Base-by-base conservation (phyloP, 371 early-diverging fungal species). In the Amoeboradix gromovi region DNA sequence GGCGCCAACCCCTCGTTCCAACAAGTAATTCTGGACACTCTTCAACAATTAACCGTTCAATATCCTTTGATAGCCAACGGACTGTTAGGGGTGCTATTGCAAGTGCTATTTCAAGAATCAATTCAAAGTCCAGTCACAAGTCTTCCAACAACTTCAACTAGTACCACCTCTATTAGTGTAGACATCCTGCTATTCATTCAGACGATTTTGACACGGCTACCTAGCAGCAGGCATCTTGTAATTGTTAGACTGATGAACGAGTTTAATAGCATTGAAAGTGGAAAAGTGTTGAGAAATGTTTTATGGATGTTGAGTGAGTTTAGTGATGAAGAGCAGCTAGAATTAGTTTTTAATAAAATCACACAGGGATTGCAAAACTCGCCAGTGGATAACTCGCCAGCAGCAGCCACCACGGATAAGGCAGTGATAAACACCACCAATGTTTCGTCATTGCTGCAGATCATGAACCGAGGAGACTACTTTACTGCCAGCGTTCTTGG, bases 271-370 rank as follows among this genome's bases (percentile, higher is more conserved):
- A 86, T 98, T 79, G 91, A 89, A 76, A 87, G 89, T 1, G 91
- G 94, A 71, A 86, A 93, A 75, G 95, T 95, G 1, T 85, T 94
- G 76, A 86, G 98, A 70, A 91, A 92, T 31, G 94, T 92, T 22
- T 84, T 98, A 69, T 92, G 94, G 90, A 90, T 97, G 72, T 81
- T 98, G 71, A 91, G 92, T 69, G 94, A 92, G 79, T 92, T 92
- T 75, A 85, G 89, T 68, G 75, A 83, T 71, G 83, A 81, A 69
- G 73, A 71, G 2, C 73, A 80, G 69, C 66, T 30, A 75, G 88
- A 87, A 73, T 80, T 79, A 1, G 85, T 89, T 31, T 85, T 91
- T 85, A 80, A 83, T 70, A 82, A 84, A 70, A 87, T 95, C 67
- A 85, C 89, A 67, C 76, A 80, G 29, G 80, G 83, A 29, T 73